Percentiles rank a stretch among this genome's conserved stretches.
phyloP scores from a whole-genome alignment of 192 early-diverging fungal species.

The Blastocladiella britannica region DNA sequence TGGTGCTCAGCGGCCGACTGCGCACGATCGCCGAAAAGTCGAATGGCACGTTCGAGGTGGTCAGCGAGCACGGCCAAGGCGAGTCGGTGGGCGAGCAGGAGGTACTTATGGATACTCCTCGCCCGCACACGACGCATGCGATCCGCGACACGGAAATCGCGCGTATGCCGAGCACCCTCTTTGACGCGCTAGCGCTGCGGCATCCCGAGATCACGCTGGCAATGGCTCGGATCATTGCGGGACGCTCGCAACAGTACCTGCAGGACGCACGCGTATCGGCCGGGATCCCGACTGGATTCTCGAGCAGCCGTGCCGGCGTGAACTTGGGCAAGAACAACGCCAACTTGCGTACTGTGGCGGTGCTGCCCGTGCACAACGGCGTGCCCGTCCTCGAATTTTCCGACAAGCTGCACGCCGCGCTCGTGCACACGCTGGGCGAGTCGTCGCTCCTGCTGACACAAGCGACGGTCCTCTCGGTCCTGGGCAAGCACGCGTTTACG shows the following conservation, averaged over 20 bases:
- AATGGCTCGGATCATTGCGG: slow-evolving; percentile 73
- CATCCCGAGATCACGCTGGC: slow-evolving; percentile 84
- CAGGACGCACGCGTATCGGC: slow-evolving; percentile 11
- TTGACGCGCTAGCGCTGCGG: slow-evolving; percentile 68
- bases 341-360: slow-evolving; percentile 85
- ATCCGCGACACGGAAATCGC: slow-evolving; percentile 94
- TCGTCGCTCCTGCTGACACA: slow-evolving; percentile 59
- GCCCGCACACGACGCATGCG: slow-evolving; percentile 76
- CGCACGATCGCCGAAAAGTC: slow-evolving; percentile 55
- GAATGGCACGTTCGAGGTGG: slow-evolving; percentile 49
- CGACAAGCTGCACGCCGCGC: slow-evolving; percentile 46
- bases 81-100: slow-evolving; percentile 91
- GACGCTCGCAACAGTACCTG: slow-evolving; percentile 30
- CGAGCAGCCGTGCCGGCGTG: slow-evolving; percentile 4
- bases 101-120: slow-evolving; percentile 46
- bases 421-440: slow-evolving; percentile 42
- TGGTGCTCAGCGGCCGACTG: slow-evolving; percentile 82
- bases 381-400: slow-evolving; percentile 85
- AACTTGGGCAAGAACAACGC: slow-evolving; percentile 60
- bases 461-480: slow-evolving; percentile 47
- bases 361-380: slow-evolving; percentile 59
- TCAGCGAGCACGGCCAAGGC: slow-evolving; percentile 82
- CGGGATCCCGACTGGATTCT: slow-evolving; percentile 8
- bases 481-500: slow-evolving; percentile 82
- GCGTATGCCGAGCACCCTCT: slow-evolving; percentile 82